These are phyloP conservation scores for Agapanthus africanus DNA, from an alignment of 106 monocot genomes.

Conservation along the genomic window DNA sequence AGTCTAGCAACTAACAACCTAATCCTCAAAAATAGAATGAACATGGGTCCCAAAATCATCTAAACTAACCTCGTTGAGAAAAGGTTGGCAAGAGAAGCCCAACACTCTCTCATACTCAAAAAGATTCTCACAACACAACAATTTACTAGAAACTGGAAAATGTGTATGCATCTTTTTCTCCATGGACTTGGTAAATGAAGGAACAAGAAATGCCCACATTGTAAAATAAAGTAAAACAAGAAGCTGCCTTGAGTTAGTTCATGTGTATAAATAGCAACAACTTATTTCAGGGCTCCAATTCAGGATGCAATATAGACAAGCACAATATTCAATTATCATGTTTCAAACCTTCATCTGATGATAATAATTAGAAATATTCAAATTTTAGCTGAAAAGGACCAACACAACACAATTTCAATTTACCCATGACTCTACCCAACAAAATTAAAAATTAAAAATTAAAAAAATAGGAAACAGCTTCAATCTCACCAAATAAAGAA, in stretches of 20 bases:
- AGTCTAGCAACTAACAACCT: background rate
- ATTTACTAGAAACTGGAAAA: background rate
- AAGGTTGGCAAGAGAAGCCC: background rate
- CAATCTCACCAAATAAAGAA: background rate
- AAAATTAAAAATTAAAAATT: background rate
- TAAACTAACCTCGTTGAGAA: background rate
- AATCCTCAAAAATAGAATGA: slow-evolving; percentile 3
- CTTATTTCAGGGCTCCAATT: background rate
- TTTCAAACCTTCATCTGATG: background rate
- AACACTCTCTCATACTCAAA: slow-evolving; percentile 1
- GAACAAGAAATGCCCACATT: background rate
- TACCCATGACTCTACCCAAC: background rate
- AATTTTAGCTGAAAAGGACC: background rate
- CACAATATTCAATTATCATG: background rate
- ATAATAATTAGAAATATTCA: background rate
- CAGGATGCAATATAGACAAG: background rate
- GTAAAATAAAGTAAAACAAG: background rate
- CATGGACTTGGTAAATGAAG: background rate
- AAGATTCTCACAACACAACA: background rate
- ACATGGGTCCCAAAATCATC: background rate
- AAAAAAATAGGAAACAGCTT: too few relatives aligned
- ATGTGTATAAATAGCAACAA: background rate
- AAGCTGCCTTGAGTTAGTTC: background rate
- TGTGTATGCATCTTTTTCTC: background rate
- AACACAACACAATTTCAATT: background rate